Evolutionary conservation across 1,139 yeast genomes (phyloP), one percentile per base, ranked within the genome.

Genomic region (Geotrichum citri-aurantii): DNA sequence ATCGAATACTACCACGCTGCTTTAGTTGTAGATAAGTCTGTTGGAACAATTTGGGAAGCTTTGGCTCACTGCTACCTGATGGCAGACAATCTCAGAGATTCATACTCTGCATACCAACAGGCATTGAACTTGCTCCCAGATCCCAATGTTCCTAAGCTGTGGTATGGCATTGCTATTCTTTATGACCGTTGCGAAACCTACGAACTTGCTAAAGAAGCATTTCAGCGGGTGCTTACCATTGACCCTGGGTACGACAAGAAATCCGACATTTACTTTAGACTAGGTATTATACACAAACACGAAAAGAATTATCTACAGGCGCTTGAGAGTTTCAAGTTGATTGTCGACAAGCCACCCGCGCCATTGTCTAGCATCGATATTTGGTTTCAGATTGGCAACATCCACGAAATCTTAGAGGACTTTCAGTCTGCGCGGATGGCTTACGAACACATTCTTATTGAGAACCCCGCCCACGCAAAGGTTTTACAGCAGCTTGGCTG

Each of bases 101-200:
- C 98, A 1, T 93, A 93, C 72, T 88, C 93, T 54, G 97, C 98
- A 11, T 93, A 93, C 75, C 99, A 93, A 75, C 90, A 95, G 70
- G 98, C 98, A 0, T 78, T 93, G 61, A 87, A 89, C 73, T 93
- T 91, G 70, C 77, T 91, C 71, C 91, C 89, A 64, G 92, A 93
- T 69, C 96, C 97, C 54, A 90, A 91, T 67, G 97, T 92, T 55
- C 98, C 99, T 57, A 91, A 91, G 72, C 81, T 92, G 66, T 93
- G 99, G 98, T 97, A 93, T 73, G 99, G 99, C 0, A 93, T 93
- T 66, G 99, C 98, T 47, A 93, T 93, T 62, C 79, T 93, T 62
- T 93, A 93, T 73, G 99, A 93, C 72, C 80, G 99, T 57, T 93
- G 93, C 72, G 98, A 98, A 14, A 88, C 96, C 10, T 77, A 92